phyloP scores from a whole-genome alignment of 192 early-diverging fungal species.

The Lobosporangium transversale region DNA sequence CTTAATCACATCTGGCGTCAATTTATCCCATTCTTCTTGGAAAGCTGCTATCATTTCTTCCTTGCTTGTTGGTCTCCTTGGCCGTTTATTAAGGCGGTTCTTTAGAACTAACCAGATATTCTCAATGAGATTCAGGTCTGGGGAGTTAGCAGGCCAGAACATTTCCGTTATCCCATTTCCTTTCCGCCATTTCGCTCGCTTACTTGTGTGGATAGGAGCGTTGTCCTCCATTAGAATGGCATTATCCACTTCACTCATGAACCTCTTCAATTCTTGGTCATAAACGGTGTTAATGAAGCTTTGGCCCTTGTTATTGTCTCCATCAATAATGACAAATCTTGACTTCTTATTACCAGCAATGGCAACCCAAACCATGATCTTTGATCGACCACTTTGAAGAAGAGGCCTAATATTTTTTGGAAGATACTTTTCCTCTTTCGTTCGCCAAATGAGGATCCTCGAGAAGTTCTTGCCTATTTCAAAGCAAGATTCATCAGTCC shows the following conservation, averaged over 20 bases:
- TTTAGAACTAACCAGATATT: constrained; percentile 7
- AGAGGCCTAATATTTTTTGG: not conserved
- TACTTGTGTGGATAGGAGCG: constrained; percentile 2
- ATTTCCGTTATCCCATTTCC: not conserved
- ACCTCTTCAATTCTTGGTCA: constrained; percentile 3
- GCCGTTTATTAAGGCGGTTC: not conserved
- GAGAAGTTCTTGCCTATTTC: constrained; percentile 17
- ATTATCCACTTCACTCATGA: not conserved
- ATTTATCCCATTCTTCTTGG: not conserved
- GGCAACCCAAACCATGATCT: constrained; percentile 17
- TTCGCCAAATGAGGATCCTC: constrained; percentile 18
- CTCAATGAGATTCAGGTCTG: constrained; percentile 9
- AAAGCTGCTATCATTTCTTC: constrained; percentile 2
- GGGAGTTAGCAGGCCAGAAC: constrained; percentile 3
- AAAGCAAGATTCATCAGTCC: constrained; percentile 24
- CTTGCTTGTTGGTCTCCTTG: not conserved
- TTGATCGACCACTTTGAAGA: constrained; percentile 14
- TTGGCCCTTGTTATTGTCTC: constrained; percentile 15
- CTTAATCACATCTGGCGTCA: not conserved
- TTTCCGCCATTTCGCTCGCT: not conserved
- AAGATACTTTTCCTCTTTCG: constrained; percentile 13
- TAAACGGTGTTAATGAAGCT: constrained; percentile 8
- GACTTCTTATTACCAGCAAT: constrained; percentile 12
- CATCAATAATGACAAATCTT: constrained; percentile 3
- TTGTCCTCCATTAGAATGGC: constrained; percentile 9